These are phyloP conservation scores for Capsicum pubescens DNA, from an alignment of 257 asterid species.

Conservation along the genomic window DNA sequence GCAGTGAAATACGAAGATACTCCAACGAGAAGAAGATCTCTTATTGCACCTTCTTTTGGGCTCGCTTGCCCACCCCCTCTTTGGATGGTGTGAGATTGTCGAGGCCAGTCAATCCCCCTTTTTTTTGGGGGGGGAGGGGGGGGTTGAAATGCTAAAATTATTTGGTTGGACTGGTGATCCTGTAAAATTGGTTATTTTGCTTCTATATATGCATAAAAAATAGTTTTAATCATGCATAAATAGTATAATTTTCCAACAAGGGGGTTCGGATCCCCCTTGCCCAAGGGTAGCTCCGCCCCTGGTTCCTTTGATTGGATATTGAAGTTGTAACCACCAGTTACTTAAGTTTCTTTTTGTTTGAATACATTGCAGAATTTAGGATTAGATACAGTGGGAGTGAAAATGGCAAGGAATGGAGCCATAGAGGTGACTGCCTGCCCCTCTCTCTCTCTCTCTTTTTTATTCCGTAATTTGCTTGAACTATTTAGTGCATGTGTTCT, in stretches of 20 bases:
- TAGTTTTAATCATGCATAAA: too few relatives aligned
- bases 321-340: constrained; percentile 22
- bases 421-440: constrained; percentile 58
- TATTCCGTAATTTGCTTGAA: neutral
- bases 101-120: neutral
- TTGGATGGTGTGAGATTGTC: neutral
- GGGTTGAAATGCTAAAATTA: neutral
- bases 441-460: neutral
- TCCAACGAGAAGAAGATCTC: neutral
- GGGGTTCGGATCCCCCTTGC: too few relatives aligned
- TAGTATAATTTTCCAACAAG: too few relatives aligned
- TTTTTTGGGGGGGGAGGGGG: neutral
- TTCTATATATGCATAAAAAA: neutral
- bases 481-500: neutral
- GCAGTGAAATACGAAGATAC: neutral
- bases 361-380: constrained; percentile 75
- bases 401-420: constrained; percentile 80
- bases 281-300: too few relatives aligned
- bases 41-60: neutral
- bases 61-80: neutral
- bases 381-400: constrained; percentile 83
- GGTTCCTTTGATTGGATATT: constrained; percentile 19
- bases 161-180: neutral
- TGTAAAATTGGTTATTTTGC: neutral
- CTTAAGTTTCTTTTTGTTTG: constrained; percentile 23